phyloP scores from a whole-genome alignment of 176 grass and related monocot genomes.

The Oryza officinalis region DNA sequence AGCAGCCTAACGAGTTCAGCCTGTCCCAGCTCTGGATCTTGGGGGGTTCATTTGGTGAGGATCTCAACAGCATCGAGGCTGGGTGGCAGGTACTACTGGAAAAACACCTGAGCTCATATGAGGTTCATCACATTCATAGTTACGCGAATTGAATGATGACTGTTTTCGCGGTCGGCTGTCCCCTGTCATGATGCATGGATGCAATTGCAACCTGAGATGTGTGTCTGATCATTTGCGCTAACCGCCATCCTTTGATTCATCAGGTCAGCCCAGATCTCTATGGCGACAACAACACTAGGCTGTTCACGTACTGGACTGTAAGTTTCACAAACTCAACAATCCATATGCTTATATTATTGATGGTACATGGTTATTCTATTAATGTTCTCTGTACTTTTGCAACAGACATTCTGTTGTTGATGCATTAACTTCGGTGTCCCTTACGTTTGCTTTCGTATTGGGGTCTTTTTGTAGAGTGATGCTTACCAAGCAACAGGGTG shows the following conservation, averaged over 20 bases:
- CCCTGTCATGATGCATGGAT: neutral
- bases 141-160: neutral
- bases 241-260: constrained; percentile 26
- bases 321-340: constrained; percentile 25
- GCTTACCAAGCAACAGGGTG: constrained; percentile 80
- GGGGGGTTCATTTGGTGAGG: constrained; percentile 62
- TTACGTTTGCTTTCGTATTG: neutral
- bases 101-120: constrained; percentile 7
- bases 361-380: neutral
- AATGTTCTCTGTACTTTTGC: neutral
- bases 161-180: neutral
- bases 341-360: neutral
- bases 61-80: constrained; percentile 86
- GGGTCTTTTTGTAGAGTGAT: constrained; percentile 56
- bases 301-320: constrained; percentile 89
- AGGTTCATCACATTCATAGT: neutral
- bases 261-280: constrained; percentile 82
- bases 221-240: constrained; percentile 22
- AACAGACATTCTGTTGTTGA: neutral
- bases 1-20: constrained; percentile 76
- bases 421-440: neutral
- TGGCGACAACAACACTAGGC: constrained; percentile 76
- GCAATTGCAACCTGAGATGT: neutral
- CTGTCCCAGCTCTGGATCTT: constrained; percentile 79
- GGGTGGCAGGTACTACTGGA: constrained; percentile 77